Percentiles rank a stretch among this genome's conserved stretches.
Conservation (phyloP, 2,329 filamentous ascomycete species). For the Aspergillus novofumigatus region DNA sequence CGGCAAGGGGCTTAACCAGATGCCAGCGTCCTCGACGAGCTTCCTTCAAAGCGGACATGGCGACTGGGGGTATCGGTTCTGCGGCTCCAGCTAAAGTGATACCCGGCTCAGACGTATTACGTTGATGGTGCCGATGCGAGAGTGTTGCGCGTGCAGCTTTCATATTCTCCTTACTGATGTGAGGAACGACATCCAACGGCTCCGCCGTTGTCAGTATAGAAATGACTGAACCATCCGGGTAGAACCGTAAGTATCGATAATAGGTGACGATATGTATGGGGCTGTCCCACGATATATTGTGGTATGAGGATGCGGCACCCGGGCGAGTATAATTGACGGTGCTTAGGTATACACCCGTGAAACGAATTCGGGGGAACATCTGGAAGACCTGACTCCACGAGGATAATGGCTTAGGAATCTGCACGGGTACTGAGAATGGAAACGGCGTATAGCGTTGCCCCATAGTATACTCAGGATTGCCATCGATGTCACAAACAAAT, state of each 20-base stretch:
- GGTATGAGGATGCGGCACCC: slow-evolving; percentile 64
- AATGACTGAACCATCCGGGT: slow-evolving; percentile 80
- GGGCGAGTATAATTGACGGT: slow-evolving; percentile 92
- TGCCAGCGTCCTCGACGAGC: slow-evolving; percentile 65
- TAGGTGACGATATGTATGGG: slow-evolving; percentile 96
- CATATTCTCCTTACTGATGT: slow-evolving; percentile 69
- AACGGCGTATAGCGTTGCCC: slow-evolving; percentile 33
- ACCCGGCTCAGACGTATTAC: slow-evolving; percentile 42
- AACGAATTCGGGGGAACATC: slow-evolving; percentile 77
- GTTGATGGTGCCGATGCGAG: slow-evolving; percentile 33
- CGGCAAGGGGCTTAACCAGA: slow-evolving; percentile 49
- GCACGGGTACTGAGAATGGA: slow-evolving; percentile 21
- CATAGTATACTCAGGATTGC: slow-evolving; percentile 36
- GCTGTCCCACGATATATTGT: slow-evolving; percentile 69
- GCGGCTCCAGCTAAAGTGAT: slow-evolving; percentile 18
- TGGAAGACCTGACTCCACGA: slow-evolving; percentile 70
- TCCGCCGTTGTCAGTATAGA: slow-evolving; percentile 76
- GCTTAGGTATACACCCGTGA: slow-evolving; percentile 93
- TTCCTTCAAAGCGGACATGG: slow-evolving; percentile 60
- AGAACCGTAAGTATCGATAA: slow-evolving; percentile 94
- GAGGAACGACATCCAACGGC: slow-evolving; percentile 80
- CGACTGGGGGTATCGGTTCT: slow-evolving; percentile 34
- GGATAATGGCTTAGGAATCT: slow-evolving; percentile 39
- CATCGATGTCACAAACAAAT: slow-evolving; percentile 60
- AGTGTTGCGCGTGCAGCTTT: slow-evolving; percentile 30